A percentile compares a stretch with the other conserved stretches of the same genome.
Evolutionary conservation across 2,329 filamentous ascomycete species (phyloP).

Genomic region (Xylaria sp.): DNA sequence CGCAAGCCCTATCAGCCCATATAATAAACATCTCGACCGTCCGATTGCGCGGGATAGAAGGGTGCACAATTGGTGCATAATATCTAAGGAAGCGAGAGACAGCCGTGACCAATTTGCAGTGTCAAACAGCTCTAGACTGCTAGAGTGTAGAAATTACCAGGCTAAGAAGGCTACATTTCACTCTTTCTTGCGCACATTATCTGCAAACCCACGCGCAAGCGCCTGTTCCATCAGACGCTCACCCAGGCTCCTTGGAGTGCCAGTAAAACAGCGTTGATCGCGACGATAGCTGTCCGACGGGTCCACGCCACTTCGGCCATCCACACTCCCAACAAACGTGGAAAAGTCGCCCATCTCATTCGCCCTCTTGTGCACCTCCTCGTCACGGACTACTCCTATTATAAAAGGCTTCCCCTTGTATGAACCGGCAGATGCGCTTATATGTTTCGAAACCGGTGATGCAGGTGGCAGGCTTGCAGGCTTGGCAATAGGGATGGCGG

Average conservation of each 20-base stretch:
- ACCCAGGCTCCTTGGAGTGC: slow-evolving; percentile 59
- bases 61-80: slow-evolving; percentile 2
- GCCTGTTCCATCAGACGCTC: slow-evolving; percentile 61
- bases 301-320: slow-evolving; percentile 62
- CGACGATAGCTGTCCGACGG: slow-evolving; percentile 58
- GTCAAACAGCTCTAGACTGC: not conserved
- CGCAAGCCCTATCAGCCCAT: not conserved
- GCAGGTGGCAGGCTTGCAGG: slow-evolving; percentile 46
- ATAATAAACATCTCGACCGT: not conserved
- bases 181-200: slow-evolving; percentile 17
- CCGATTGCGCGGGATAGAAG: not conserved
- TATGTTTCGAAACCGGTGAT: slow-evolving; percentile 40
- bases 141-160: slow-evolving; percentile 10
- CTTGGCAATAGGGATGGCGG: slow-evolving; percentile 55
- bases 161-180: slow-evolving; percentile 5
- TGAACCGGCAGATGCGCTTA: slow-evolving; percentile 59
- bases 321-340: slow-evolving; percentile 64
- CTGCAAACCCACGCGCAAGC: slow-evolving; percentile 39
- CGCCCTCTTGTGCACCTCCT: slow-evolving; percentile 60
- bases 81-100: not conserved
- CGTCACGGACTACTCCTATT: slow-evolving; percentile 62
- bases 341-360: slow-evolving; percentile 60
- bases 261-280: slow-evolving; percentile 52
- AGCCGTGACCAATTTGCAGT: not conserved
- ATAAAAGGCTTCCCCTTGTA: slow-evolving; percentile 64